Evolutionary conservation across 495 filamentous ascomycete species (phyloP).

Genomic region (Alectoria sarmentosa): DNA sequence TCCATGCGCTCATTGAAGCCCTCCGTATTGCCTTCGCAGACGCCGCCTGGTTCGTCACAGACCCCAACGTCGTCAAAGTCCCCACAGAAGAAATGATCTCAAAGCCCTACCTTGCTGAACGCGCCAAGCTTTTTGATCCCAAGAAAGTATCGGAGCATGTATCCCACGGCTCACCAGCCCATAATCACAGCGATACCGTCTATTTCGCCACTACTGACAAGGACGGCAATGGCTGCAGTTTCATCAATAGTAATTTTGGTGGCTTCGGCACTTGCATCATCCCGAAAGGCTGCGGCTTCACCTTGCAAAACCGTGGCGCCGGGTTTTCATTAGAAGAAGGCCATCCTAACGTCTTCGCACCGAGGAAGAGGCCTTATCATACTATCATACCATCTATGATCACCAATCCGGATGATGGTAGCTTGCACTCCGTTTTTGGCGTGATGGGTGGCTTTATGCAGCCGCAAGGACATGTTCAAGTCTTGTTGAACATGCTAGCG

Average conservation of each 20-base stretch:
- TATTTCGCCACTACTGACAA: constrained; percentile 82
- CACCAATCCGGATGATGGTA: constrained; percentile 64
- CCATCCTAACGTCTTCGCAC: constrained; percentile 75
- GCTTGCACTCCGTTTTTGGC: constrained; percentile 77
- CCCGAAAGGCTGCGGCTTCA: constrained; percentile 78
- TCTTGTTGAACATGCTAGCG: constrained; percentile 81
- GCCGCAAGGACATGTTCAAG: constrained; percentile 95
- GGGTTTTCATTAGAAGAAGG: constrained; percentile 61
- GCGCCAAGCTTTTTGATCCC: constrained; percentile 62
- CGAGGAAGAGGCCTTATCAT: constrained; percentile 89
- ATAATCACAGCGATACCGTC: constrained; percentile 77
- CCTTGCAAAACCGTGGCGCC: constrained; percentile 87
- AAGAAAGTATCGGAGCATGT: constrained; percentile 47
- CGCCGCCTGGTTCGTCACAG: constrained; percentile 80
- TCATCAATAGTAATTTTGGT: constrained; percentile 93
- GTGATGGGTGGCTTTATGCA: constrained; percentile 99
- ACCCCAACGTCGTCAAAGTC: constrained; percentile 62
- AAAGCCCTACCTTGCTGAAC: constrained; percentile 55
- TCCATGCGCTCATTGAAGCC: constrained; percentile 84
- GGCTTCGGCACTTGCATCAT: constrained; percentile 88
- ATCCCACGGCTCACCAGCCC: constrained; percentile 60
- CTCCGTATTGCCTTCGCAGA: constrained; percentile 93
- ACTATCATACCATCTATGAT: constrained; percentile 94
- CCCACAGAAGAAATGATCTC: constrained; percentile 58
- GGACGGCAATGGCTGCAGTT: constrained; percentile 81